These are phyloP conservation scores for Colletotrichum echinochloae DNA, from an alignment of 2,329 filamentous ascomycete species.

Conservation along the genomic window DNA sequence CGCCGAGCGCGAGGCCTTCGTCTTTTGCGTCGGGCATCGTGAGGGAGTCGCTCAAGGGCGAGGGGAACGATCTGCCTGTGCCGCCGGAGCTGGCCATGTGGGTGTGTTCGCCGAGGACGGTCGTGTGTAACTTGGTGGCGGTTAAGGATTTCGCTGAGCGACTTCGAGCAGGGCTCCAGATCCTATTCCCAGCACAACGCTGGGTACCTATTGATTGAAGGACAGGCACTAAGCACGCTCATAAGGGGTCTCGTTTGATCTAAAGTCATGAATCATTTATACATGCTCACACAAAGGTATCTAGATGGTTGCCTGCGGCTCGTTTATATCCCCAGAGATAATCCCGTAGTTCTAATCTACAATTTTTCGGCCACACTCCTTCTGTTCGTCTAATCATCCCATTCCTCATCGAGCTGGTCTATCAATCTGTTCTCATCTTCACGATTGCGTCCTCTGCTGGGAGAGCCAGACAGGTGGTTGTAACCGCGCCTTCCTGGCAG, in stretches of 20 bases:
- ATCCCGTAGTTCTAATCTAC: not conserved
- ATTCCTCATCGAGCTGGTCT: constrained; percentile 96
- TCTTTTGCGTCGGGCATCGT: constrained; percentile 73
- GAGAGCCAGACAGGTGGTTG: constrained; percentile 69
- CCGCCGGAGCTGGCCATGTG: constrained; percentile 57
- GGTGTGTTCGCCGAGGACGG: constrained; percentile 60
- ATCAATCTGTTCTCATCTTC: constrained; percentile 96
- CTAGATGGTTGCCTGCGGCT: constrained; percentile 37
- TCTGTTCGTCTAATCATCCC: constrained; percentile 77
- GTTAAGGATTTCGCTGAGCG: constrained; percentile 47
- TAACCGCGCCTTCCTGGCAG: constrained; percentile 76
- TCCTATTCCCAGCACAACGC: too few relatives aligned
- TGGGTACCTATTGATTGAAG: too few relatives aligned
- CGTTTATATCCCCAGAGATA: constrained; percentile 22
- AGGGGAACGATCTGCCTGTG: constrained; percentile 58
- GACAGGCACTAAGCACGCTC: not conserved
- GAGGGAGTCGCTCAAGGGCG: constrained; percentile 66
- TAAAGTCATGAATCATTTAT: constrained; percentile 33
- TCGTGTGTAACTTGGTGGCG: constrained; percentile 59
- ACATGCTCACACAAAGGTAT: constrained; percentile 35
- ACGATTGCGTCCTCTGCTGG: constrained; percentile 61
- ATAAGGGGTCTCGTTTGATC: too few relatives aligned
- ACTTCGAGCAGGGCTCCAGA: constrained; percentile 4
- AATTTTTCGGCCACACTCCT: not conserved
- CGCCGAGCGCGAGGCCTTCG: constrained; percentile 70